Evolutionary conservation across 441 rosid species (phyloP).

Genomic region (Gossypium laxum): DNA sequence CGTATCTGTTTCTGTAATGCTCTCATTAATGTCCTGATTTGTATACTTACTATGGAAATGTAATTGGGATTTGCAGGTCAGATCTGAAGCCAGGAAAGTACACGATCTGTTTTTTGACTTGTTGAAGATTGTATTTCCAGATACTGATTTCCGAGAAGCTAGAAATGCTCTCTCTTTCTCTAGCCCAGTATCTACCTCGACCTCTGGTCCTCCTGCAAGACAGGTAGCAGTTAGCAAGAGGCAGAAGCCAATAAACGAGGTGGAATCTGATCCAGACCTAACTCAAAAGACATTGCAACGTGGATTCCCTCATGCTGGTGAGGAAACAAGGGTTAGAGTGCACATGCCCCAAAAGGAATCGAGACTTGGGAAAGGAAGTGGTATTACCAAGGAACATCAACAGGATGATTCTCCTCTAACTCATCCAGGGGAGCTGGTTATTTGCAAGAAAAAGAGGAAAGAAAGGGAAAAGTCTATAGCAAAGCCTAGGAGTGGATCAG

Average conservation of each 20-base stretch:
- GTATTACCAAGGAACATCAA: slow-evolving; percentile 40
- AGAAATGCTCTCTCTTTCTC: slow-evolving; percentile 66
- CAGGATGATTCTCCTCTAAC: slow-evolving; percentile 62
- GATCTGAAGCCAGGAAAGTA: slow-evolving; percentile 91
- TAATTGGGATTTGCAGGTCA: slow-evolving; percentile 45
- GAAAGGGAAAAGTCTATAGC: slow-evolving; percentile 71
- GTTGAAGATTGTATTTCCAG: slow-evolving; percentile 87
- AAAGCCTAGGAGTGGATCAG: slow-evolving; percentile 54
- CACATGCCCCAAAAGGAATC: slow-evolving; percentile 62
- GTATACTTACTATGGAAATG: background rate
- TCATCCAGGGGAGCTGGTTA: slow-evolving; percentile 88
- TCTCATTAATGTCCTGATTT: background rate
- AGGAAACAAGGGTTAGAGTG: slow-evolving; percentile 61
- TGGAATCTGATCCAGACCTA: slow-evolving; percentile 45
- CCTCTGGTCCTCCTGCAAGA: slow-evolving; percentile 47
- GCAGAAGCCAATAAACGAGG: slow-evolving; percentile 49
- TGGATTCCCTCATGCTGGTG: slow-evolving; percentile 30
- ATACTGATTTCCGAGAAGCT: slow-evolving; percentile 73
- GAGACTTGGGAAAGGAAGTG: slow-evolving; percentile 45
- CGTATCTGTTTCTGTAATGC: background rate
- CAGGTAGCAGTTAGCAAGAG: slow-evolving; percentile 48
- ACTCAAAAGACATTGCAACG: slow-evolving; percentile 48
- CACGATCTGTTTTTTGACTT: slow-evolving; percentile 93
- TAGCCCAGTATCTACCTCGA: slow-evolving; percentile 37
- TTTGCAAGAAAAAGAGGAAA: slow-evolving; percentile 97